Conservation (phyloP, 345 rosid species). For the Brassica nigra region DNA sequence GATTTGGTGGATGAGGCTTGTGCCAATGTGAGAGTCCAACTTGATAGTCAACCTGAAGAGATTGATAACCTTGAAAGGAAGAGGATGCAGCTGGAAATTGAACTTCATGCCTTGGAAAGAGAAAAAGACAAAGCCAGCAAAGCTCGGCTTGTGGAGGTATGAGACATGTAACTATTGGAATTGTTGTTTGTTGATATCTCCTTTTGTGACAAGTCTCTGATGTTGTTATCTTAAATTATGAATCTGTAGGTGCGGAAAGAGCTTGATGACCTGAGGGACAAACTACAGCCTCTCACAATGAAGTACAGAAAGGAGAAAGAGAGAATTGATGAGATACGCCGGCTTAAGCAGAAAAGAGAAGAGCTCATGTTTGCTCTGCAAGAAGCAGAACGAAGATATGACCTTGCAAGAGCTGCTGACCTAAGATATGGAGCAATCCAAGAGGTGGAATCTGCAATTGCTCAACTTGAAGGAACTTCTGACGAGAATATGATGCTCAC, state of each 20-base stretch:
- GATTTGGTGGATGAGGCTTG: constrained; percentile 96
- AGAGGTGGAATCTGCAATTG: constrained; percentile 75
- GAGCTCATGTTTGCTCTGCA: constrained; percentile 72
- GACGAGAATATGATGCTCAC: constrained; percentile 78
- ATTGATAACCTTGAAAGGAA: constrained; percentile 88
- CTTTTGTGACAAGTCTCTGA: not conserved
- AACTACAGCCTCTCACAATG: constrained; percentile 86
- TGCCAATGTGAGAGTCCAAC: constrained; percentile 90
- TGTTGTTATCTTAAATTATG: not conserved
- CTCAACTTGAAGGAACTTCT: constrained; percentile 61
- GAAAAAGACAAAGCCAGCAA: constrained; percentile 95
- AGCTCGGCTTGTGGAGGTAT: constrained; percentile 68
- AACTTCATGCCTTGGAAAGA: constrained; percentile 86
- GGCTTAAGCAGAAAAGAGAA: constrained; percentile 80
- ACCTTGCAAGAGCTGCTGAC: constrained; percentile 90
- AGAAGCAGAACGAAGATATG: constrained; percentile 90
- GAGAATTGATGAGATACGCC: constrained; percentile 81
- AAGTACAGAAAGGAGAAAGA: constrained; percentile 88
- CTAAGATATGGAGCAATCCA: constrained; percentile 82
- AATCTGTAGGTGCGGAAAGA: constrained; percentile 62
- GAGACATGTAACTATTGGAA: not conserved
- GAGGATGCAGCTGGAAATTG: constrained; percentile 85
- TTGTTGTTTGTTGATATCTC: not conserved
- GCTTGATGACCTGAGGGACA: constrained; percentile 89
- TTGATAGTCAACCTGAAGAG: constrained; percentile 96